Base-by-base conservation (phyloP, 2,329 filamentous ascomycete genomes). In the Alternaria triticimaculans region DNA sequence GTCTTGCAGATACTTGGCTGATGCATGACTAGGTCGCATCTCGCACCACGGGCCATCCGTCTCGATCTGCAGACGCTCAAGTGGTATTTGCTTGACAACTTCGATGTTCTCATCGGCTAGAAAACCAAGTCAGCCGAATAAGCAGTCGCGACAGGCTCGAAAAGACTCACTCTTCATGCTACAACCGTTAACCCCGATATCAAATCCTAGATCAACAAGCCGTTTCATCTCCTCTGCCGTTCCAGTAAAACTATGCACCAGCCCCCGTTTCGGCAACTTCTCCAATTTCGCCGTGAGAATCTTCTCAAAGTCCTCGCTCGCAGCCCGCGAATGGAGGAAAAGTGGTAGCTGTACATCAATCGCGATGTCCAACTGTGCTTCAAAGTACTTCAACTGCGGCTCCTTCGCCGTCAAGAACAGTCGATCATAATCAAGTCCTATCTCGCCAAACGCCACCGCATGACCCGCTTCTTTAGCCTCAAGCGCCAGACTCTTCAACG, bases 41-140 rank as follows among this genome's bases (percentile, higher is more conserved):
- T 99, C 96, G 76, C 96, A 99, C 82, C 96, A 99, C 4, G 96
- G 96, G 3, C 96, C 96, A 78, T 99, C 96, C 0, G 96, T 99
- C 85, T 99, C 96, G 51, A 99, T 89, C 87, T 98, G 96, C 58
- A 99, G 80, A 50, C 90, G 84, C 60, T 94, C 89, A 11, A 99
- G 83, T 11, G 90, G 91, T 43, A 98, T 89, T 64, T 90, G 87
- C 66, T 87, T 89, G 11, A 97, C 93, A 3, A 97, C 94, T 14
- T 87, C 90, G 44, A 97, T 88, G 73, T 98, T 99, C 77, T 97
- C 77, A 12, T 79, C 77, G 60, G 77, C 77, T 79, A 33, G 5
- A 41, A 3, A 12, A 18, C 20, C 4, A 37, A n/a, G 30, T 53
- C 20, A 53, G 49, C 30, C 30, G 6, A 33, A 33, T 15, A 33